phyloP scores from a whole-genome alignment of 352 stramenopile genomes.

The Phytophthora fragariae region DNA sequence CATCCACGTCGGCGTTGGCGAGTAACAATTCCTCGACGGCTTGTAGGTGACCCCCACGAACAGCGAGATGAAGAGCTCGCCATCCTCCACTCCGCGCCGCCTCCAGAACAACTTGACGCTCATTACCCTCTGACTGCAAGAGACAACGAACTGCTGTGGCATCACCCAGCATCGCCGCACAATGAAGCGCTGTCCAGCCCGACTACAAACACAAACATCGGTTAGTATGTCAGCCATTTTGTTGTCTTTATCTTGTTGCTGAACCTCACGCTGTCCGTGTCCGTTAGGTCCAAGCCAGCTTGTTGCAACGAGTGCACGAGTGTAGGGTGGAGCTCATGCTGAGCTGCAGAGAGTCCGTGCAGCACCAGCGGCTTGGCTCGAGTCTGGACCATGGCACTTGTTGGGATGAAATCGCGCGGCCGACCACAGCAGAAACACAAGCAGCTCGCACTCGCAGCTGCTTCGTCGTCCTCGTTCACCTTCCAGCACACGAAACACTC shows the following conservation, averaged over 20 bases:
- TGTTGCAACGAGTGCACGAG: conserved; percentile 31
- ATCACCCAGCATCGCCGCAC: conserved; percentile 44
- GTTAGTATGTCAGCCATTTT: background rate
- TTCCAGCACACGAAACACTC: conserved; percentile 58
- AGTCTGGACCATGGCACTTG: conserved; percentile 21
- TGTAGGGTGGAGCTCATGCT: conserved; percentile 35
- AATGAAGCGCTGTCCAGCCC: conserved; percentile 46
- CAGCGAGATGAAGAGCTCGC: conserved; percentile 51
- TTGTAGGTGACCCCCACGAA: conserved; percentile 29
- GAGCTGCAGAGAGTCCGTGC: conserved; percentile 35
- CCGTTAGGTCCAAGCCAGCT: conserved; percentile 38
- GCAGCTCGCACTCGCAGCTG: conserved; percentile 13
- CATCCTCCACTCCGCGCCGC: conserved; percentile 37
- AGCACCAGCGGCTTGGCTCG: conserved; percentile 41
- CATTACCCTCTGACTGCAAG: background rate
- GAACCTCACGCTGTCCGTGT: conserved; percentile 36
- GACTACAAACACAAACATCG: background rate
- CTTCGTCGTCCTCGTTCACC: conserved; percentile 29
- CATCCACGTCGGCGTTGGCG: conserved; percentile 38
- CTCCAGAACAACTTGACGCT: conserved; percentile 9
- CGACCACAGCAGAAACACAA: conserved; percentile 40
- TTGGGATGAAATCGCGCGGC: conserved; percentile 36
- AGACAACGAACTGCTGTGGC: conserved; percentile 33
- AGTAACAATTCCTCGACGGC: conserved; percentile 49
- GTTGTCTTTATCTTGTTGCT: background rate